Evolutionary conservation across 2,329 filamentous ascomycete species (phyloP).

Genomic region (Parastagonospora nodorum): DNA sequence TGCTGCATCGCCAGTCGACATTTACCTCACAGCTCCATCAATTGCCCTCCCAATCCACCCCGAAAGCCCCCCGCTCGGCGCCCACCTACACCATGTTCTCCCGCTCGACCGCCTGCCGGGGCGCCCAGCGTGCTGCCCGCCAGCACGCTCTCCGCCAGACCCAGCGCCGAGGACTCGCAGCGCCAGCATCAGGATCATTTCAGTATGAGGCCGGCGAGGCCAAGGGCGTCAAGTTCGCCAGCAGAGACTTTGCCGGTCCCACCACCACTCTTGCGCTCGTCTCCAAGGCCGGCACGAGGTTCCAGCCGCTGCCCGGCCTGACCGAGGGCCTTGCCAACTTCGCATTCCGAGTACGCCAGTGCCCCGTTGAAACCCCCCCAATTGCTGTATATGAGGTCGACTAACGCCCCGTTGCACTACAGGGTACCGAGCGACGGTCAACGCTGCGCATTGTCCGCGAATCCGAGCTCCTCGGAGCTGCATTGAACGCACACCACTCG

Average conservation of each 20-base stretch:
- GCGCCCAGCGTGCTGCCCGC: slow-evolving; percentile 66
- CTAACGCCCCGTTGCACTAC: slow-evolving; percentile 39
- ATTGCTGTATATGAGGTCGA: slow-evolving; percentile 3
- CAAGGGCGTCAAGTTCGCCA: slow-evolving; percentile 88
- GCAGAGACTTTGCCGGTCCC: slow-evolving; percentile 84
- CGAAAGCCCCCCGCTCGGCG: slow-evolving; percentile 44
- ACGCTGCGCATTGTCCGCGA: slow-evolving; percentile 93
- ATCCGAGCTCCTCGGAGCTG: slow-evolving; percentile 90
- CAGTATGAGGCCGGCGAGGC: slow-evolving; percentile 87
- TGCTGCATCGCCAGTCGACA: slow-evolving; percentile 13
- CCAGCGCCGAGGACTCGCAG: slow-evolving; percentile 67
- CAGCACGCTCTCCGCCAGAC: slow-evolving; percentile 61
- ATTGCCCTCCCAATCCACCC: slow-evolving; percentile 59
- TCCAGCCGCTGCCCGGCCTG: slow-evolving; percentile 86
- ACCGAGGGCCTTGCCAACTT: slow-evolving; percentile 91
- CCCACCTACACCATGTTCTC: slow-evolving; percentile 64
- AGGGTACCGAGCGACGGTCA: slow-evolving; percentile 88
- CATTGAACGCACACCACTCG: slow-evolving; percentile 85
- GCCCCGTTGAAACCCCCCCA: not conserved
- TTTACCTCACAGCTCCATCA: slow-evolving; percentile 39
- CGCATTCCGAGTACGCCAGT: slow-evolving; percentile 84
- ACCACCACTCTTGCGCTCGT: slow-evolving; percentile 91
- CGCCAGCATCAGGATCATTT: slow-evolving; percentile 74
- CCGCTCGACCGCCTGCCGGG: slow-evolving; percentile 67
- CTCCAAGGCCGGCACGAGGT: slow-evolving; percentile 91